Evolutionary conservation across 2,329 filamentous ascomycete species (phyloP).

Genomic region (Colletotrichum higginsianum): DNA sequence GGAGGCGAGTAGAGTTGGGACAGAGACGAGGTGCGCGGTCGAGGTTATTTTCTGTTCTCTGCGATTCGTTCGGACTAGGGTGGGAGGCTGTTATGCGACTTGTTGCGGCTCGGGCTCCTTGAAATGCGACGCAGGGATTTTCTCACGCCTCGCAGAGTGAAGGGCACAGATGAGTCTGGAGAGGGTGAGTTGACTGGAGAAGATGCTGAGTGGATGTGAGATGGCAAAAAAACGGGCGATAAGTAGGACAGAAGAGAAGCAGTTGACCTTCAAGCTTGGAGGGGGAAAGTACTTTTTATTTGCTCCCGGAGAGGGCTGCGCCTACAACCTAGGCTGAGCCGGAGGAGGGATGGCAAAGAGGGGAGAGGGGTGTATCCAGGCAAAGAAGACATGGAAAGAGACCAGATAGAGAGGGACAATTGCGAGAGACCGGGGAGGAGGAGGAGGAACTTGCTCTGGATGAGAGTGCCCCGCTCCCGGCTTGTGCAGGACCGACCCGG

Average conservation of each 20-base stretch:
- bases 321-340: conserved; percentile 19
- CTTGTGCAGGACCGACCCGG: conserved; percentile 21
- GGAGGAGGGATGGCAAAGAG: conserved; percentile 3
- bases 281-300: conserved; percentile 39
- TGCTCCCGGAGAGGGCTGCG: conserved; percentile 29
- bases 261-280: not conserved
- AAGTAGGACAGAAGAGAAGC: not conserved
- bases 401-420: not conserved
- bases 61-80: not conserved
- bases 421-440: not conserved
- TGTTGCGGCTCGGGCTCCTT: not conserved
- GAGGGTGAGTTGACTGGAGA: not conserved
- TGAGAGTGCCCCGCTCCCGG: conserved; percentile 15
- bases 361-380: conserved; percentile 14
- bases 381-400: conserved; percentile 2
- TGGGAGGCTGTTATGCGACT: not conserved
- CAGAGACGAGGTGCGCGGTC: not conserved
- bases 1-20: not conserved
- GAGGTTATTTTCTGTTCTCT: not conserved
- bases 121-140: not conserved
- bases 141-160: not conserved
- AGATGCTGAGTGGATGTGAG: not conserved
- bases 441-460: not conserved
- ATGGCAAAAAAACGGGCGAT: not conserved
- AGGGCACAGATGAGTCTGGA: not conserved